Conservation (phyloP, 1,139 yeast genomes). For the Lodderomyces pseudojiufengensis region DNA sequence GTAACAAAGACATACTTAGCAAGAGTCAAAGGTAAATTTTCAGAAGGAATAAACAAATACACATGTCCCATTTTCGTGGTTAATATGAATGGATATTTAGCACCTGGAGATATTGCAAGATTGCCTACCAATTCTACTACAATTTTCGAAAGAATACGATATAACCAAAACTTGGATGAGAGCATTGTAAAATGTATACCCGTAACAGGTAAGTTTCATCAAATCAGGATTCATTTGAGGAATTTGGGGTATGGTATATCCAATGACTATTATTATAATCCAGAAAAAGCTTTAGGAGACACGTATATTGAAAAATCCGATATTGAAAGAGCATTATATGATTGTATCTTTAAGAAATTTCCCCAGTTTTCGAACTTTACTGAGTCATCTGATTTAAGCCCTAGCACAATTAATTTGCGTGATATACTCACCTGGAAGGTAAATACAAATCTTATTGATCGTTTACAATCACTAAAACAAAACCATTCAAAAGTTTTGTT, state of each 20-base stretch:
- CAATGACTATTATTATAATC: constrained; percentile 60
- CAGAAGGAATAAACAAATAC: constrained; percentile 23
- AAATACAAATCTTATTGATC: constrained; percentile 10
- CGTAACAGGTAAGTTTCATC: constrained; percentile 73
- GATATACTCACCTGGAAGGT: constrained; percentile 15
- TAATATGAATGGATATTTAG: constrained; percentile 33
- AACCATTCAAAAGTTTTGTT: constrained; percentile 10
- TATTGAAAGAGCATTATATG: constrained; percentile 29
- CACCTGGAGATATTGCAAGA: constrained; percentile 25
- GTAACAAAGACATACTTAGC: constrained; percentile 56
- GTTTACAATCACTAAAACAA: constrained; percentile 13
- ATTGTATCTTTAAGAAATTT: constrained; percentile 16
- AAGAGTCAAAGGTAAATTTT: constrained; percentile 59
- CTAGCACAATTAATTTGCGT: constrained; percentile 17
- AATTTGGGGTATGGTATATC: constrained; percentile 64
- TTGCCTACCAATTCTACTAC: constrained; percentile 34
- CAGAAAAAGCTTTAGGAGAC: constrained; percentile 7
- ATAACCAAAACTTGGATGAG: constrained; percentile 31
- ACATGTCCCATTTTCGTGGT: constrained; percentile 37
- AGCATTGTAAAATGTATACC: constrained; percentile 66
- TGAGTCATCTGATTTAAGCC: not conserved
- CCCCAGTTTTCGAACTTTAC: constrained; percentile 16
- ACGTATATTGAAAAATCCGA: constrained; percentile 19
- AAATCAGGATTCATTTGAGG: constrained; percentile 69
- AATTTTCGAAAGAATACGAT: constrained; percentile 24